phyloP scores from a whole-genome alignment of 2,329 filamentous ascomycete species.

The Cladosporium halotolerans region DNA sequence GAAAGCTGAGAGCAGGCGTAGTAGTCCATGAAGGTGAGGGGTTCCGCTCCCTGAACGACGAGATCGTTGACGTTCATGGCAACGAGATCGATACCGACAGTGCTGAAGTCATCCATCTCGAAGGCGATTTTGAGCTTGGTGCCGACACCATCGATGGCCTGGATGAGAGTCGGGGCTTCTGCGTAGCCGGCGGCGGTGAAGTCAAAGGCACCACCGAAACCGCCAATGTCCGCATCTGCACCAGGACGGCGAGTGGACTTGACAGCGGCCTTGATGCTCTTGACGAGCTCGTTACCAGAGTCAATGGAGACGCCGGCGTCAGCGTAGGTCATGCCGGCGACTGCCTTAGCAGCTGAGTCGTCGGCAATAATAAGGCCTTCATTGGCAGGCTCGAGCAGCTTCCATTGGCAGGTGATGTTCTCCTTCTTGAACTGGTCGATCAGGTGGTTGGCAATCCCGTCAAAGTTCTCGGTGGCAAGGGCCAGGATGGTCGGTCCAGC shows the following conservation, averaged over 20 bases:
- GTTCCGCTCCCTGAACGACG: conserved; percentile 89
- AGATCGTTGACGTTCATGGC: conserved; percentile 99
- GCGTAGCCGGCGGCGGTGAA: conserved; percentile 68
- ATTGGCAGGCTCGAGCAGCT: conserved; percentile 79
- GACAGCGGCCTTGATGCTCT: conserved; percentile 87
- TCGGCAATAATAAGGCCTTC: conserved; percentile 48
- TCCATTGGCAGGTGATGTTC: conserved; percentile 76
- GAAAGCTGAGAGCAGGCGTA: conserved; percentile 89
- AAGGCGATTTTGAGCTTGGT: conserved; percentile 97
- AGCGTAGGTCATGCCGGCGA: conserved; percentile 68
- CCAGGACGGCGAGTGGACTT: conserved; percentile 76
- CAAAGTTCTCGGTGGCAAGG: conserved; percentile 83
- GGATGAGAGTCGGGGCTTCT: conserved; percentile 74
- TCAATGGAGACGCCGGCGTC: conserved; percentile 91
- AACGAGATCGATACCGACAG: conserved; percentile 92
- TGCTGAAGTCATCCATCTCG: conserved; percentile 80
- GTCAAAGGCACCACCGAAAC: conserved; percentile 85
- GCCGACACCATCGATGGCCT: conserved; percentile 91
- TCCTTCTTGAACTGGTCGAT: conserved; percentile 66
- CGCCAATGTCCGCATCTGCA: conserved; percentile 88
- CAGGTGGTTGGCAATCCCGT: conserved; percentile 66
- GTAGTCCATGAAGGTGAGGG: conserved; percentile 95
- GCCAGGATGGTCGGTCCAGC: conserved; percentile 93
- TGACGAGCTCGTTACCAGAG: conserved; percentile 85
- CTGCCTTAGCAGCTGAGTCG: conserved; percentile 15